These are phyloP conservation scores for Leptographium wingfieldii DNA, from an alignment of 2,329 filamentous ascomycete genomes.

Conservation along the genomic window DNA sequence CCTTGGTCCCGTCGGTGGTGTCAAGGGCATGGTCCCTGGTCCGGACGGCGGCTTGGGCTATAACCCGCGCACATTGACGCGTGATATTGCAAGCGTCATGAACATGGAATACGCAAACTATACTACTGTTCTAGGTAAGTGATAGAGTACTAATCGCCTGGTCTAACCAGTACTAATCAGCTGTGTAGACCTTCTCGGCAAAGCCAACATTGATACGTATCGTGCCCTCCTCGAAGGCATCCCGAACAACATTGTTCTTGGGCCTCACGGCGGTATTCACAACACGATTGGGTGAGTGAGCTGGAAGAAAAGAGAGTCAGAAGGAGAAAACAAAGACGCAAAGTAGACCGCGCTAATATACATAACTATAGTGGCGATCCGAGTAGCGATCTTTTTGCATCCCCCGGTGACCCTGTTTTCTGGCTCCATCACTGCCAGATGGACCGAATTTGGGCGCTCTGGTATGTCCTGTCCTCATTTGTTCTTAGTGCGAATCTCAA, in stretches of 20 bases:
- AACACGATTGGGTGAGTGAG: constrained; percentile 16
- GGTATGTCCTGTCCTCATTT: neutral
- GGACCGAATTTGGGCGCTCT: constrained; percentile 10
- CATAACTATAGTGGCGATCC: constrained; percentile 16
- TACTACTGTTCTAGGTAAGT: constrained; percentile 11
- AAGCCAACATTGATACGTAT: constrained; percentile 20
- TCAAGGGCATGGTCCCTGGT: constrained; percentile 10
- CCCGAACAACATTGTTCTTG: constrained; percentile 17
- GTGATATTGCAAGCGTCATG: constrained; percentile 18
- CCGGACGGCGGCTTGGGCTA: constrained; percentile 18
- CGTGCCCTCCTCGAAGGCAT: constrained; percentile 23
- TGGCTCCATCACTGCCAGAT: constrained; percentile 11
- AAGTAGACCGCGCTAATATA: too few species aligned
- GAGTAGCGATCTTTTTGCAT: constrained; percentile 18
- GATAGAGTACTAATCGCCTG: neutral
- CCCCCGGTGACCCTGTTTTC: constrained; percentile 14
- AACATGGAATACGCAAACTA: constrained; percentile 19
- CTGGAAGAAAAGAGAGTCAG: neutral
- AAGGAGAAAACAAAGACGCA: too few species aligned
- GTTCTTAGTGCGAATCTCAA: too few species aligned
- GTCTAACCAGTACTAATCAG: neutral
- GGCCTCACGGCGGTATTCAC: constrained; percentile 19
- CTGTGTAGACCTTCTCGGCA: constrained; percentile 18
- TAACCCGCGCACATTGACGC: constrained; percentile 23
- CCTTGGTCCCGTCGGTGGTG: constrained; percentile 19